Conservation (phyloP, 306 rosid genomes). For the Pachyrhizus erosus region DNA sequence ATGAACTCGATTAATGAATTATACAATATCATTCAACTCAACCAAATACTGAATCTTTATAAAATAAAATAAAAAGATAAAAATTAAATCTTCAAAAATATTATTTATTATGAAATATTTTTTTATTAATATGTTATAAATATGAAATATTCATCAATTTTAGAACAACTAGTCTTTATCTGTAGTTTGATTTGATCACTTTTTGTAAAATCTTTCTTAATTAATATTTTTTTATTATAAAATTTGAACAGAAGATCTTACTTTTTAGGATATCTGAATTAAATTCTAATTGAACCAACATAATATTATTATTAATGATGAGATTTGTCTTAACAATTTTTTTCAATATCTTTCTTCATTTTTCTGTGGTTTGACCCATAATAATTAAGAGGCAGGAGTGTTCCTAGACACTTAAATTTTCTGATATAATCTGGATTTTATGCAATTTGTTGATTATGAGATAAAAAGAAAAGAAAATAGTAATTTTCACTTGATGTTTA, state of each 20-base stretch:
- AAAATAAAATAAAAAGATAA: no score
- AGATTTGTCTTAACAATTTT: not conserved
- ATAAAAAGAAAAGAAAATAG: not conserved
- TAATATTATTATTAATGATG: not conserved
- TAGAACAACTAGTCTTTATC: no score
- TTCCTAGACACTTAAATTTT: not conserved
- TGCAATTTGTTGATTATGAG: not conserved
- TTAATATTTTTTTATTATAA: no score
- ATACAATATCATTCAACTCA: not conserved
- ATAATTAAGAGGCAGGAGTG: not conserved
- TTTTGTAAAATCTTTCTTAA: no score
- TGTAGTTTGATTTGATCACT: no score
- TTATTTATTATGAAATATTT: not conserved
- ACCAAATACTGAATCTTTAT: no score
- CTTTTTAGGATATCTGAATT: no score
- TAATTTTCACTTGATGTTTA: not conserved
- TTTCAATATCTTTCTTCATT: not conserved
- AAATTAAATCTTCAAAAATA: not conserved
- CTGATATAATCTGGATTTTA: not conserved
- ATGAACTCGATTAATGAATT: no score
- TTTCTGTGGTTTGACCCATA: not conserved
- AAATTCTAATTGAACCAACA: not conserved
- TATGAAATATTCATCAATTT: no score
- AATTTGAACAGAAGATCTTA: no score
- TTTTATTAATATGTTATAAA: no score